phyloP scores from a whole-genome alignment of 2,329 filamentous ascomycete genomes.

The Septoria petroselini region DNA sequence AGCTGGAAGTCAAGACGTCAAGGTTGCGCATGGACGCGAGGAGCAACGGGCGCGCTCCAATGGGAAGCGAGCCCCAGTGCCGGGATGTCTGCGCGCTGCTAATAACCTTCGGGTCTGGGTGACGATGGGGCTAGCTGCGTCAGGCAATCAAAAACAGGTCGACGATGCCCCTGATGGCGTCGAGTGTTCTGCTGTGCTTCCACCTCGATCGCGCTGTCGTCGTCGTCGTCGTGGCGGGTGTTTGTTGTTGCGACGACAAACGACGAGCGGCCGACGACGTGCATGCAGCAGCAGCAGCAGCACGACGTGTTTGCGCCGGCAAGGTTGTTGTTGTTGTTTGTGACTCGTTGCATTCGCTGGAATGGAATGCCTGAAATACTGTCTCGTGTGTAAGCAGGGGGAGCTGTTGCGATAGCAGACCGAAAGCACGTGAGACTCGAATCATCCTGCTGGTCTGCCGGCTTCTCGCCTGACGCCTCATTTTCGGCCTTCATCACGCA shows the following conservation, averaged over 20 bases:
- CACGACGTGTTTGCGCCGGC: constrained; percentile 6
- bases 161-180: constrained; percentile 15
- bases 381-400: constrained; percentile 5
- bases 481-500: constrained; percentile 5
- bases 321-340: constrained; percentile 6
- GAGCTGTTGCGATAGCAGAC: not conserved
- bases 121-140: constrained; percentile 12
- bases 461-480: constrained; percentile 8
- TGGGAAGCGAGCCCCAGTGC: not conserved
- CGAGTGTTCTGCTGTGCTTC: constrained; percentile 19
- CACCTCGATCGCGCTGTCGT: constrained; percentile 7
- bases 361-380: constrained; percentile 10
- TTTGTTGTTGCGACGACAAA: constrained; percentile 5
- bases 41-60: constrained; percentile 1
- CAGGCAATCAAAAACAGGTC: constrained; percentile 6
- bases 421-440: not conserved
- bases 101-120: constrained; percentile 7
- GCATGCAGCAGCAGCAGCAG: not conserved
- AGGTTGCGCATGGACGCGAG: constrained; percentile 3
- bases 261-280: too few relatives aligned
- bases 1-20: not conserved
- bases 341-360: constrained; percentile 8
- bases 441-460: not conserved
- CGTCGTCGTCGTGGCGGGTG: constrained; percentile 3
- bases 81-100: not conserved